These are phyloP conservation scores for Fusarium albosuccineum DNA, from an alignment of 2,329 filamentous ascomycete species.

Conservation along the genomic window DNA sequence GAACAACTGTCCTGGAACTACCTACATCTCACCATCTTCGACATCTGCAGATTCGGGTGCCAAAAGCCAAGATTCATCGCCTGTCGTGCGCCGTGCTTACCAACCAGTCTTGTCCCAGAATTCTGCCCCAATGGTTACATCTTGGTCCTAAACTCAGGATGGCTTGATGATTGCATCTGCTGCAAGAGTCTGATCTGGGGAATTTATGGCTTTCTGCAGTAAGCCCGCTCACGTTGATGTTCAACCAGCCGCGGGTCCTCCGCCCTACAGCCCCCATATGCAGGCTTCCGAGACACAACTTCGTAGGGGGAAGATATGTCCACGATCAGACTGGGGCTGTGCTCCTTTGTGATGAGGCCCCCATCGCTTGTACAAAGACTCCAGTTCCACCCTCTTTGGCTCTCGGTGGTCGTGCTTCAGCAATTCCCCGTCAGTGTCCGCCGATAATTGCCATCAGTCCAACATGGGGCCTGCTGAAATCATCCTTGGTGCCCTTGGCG, in stretches of 20 bases:
- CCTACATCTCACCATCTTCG: no score
- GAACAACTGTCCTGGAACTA: no score
- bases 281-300: slow-evolving; percentile 2
- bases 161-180: no score
- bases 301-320: not conserved
- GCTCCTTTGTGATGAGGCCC: not conserved
- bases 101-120: no score
- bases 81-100: no score
- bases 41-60: no score
- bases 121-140: no score
- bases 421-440: not conserved
- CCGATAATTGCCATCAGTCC: not conserved
- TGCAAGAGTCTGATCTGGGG: not conserved
- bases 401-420: not conserved
- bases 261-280: not conserved
- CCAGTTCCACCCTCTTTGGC: not conserved
- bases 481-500: not conserved
- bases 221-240: not conserved
- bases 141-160: no score
- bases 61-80: no score
- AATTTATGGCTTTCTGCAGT: not conserved
- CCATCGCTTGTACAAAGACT: not conserved
- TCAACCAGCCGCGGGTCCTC: not conserved
- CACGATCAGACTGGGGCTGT: not conserved
- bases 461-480: not conserved